Evolutionary conservation across 2,329 filamentous ascomycete species (phyloP), one percentile per base, ranked within the genome.

Genomic region (Emmonsiellopsis sp.): DNA sequence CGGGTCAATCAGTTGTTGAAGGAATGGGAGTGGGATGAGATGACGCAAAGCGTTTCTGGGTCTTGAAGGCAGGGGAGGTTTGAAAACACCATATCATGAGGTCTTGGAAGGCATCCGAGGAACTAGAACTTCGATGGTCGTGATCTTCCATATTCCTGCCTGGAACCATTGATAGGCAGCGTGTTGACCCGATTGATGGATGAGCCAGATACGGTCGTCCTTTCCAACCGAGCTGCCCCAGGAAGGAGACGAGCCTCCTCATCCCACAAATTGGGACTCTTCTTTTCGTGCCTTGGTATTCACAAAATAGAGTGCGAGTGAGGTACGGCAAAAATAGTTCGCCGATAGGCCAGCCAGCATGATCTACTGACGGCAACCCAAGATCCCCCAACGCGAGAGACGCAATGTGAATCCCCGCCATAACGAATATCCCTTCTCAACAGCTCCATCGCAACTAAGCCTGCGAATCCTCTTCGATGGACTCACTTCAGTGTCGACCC

Each of bases 1-100:
- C 74, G 82, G 38, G 76, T 81, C 30, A 69, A 76, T 56, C 76
- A 81, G 58, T 65, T 84, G 57, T 58, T 73, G 40, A 63, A 65
- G 50, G 68, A 71, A 53, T 73, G 71, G 71, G 68, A 64, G 26
- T 61, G 61, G 60, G 55, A 57, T 30, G 59, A 60, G 30, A 26
- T 9, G 11, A 15, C 30, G 16, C 40, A 54, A 11, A 40, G n/a
- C n/a, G 13, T 51, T n/a, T 13, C 47, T 9, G 37, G 41, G 15
- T 42, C 35, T 31, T 57, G 55, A 51, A 51, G 9, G 13, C 20
- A 30, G 7, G 3, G 35, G 11, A 2, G 46, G 16, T 26, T 26
- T 26, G 16, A 49, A 13, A 49, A 40, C 35, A 37, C 26, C 32
- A 5, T 31, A 30, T 35, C 7, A n/a, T 15, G 16, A 40, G 26